Evolutionary conservation across 495 filamentous ascomycete species (phyloP), one percentile per base, ranked within the genome.

Genomic region (Penicillium pulvis): DNA sequence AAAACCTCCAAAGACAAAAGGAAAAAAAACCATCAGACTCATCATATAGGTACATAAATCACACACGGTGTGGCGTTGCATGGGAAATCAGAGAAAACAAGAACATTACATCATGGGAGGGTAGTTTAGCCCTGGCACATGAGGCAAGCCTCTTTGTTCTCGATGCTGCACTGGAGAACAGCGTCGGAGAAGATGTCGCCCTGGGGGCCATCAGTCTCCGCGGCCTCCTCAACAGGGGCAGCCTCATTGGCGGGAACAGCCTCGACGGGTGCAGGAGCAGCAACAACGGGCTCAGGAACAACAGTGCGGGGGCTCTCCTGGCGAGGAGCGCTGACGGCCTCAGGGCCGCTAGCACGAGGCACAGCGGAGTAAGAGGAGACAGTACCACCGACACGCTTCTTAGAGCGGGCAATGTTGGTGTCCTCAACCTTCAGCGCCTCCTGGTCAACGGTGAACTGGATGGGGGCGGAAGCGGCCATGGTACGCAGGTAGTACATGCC

Each of bases 401-500:
- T 78, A 28, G 79, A 69, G 53, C 85, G 85, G 55, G 90, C 87
- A 33, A 95, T 82, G 59, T 88, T 90, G 55, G 89, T 92, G 73
- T 98, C 95, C 47, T 83, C 83, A 17, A 97, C 91, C 77, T 90
- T 89, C 60, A 98, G 90, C 47, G 90, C 87, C 75, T 96, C 92
- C 79, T 98, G 94, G 77, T 98, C 94, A 66, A 98, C 94, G 6
- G 94, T 98, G 80, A 98, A 98, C 77, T 98, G 94, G 65, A 98
- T 98, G 53, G 94, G 94, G 42, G 92, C 91, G 5, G 91, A 91
- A 19, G 94, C 94, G 55, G 94, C 94, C 87, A 95, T 95, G 42
- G 94, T 98, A 66, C 94, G 92, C 62, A 98, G 88, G 75, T 98
- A 98, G 86, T 98, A 98, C 95, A 98, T 98, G 77, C 94, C 94